Evolutionary conservation across 352 stramenopile species (phyloP), one percentile per base, ranked within the genome.

Genomic region (Phytophthora pseudosyringae): DNA sequence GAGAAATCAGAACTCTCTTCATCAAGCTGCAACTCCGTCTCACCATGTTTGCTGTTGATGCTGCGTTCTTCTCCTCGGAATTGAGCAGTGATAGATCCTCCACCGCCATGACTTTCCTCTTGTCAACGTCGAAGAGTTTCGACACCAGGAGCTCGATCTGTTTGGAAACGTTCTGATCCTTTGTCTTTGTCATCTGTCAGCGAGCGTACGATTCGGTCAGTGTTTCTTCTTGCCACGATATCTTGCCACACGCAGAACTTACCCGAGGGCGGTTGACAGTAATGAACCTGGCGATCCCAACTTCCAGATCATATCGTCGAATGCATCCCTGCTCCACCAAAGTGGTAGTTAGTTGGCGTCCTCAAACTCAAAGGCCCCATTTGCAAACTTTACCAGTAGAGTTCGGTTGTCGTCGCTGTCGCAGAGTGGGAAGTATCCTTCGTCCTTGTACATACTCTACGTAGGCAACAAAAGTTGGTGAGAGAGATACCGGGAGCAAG

Each of bases 341-440:
- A 54, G 40, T 33, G 6, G 51, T 38, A 12, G 25, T 64, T 45
- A 59, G 45, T 15, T 32, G 26, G 21, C 16, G 21, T 2, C 21
- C 21, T 21, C 21, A 21, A 21, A 21, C 21, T 2, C 21, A 21
- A 21, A 21, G 2, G 21, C 21, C 21, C 2, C 21, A 2, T 21
- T 21, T 21, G 21, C 2, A 21, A 35, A 35, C 31, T 35, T 11
- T 4, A 93, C 84, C 50, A 92, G 75, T 26, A 94, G 53, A 5
- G 75, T 66, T 16, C 61, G 56, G 28, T 43, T 83, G 28, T 91
- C 76, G 8, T 68, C 29, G 38, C 81, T 76, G 35, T 93, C 80
- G 18, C 86, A 89, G 32, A 95, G 76, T 4, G 84, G 82, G 48
- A 95, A 93, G 40, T 93, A 92, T 18, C 92, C 80, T 33, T 93